Evolutionary conservation across 371 early-diverging fungal species (phyloP).

Genomic region (Cladochytrium tenue): DNA sequence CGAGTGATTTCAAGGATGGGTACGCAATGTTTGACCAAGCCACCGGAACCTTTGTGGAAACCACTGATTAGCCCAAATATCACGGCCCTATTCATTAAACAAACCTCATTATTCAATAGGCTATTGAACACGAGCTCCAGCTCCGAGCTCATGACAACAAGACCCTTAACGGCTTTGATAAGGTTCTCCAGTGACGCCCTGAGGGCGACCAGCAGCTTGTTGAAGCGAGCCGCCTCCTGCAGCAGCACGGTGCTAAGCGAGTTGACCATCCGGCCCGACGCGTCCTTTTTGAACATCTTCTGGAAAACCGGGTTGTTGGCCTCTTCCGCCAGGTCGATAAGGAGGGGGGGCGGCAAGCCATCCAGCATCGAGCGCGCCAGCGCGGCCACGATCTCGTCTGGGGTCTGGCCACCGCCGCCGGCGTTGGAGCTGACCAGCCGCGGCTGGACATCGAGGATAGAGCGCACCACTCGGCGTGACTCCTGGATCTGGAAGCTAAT

Average conservation of each 20-base stretch:
- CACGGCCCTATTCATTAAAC: not conserved
- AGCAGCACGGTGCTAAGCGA: conserved; percentile 43
- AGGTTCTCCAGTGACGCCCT: conserved; percentile 39
- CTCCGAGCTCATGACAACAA: conserved; percentile 50
- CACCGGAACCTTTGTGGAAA: conserved; percentile 33
- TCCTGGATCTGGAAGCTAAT: conserved; percentile 50
- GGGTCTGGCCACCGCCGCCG: conserved; percentile 33
- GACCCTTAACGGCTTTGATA: conserved; percentile 47
- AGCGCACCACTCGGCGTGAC: conserved; percentile 37
- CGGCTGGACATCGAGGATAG: conserved; percentile 50
- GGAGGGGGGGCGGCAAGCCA: conserved; percentile 35
- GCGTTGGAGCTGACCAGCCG: conserved; percentile 24
- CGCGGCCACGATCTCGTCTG: conserved; percentile 41
- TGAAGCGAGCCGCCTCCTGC: conserved; percentile 48
- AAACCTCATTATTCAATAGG: conserved; percentile 47
- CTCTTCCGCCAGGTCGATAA: conserved; percentile 12
- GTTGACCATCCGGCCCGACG: conserved; percentile 45
- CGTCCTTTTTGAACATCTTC: conserved; percentile 43
- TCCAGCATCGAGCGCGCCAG: conserved; percentile 35
- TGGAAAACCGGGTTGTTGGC: conserved; percentile 18
- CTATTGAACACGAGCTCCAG: conserved; percentile 49
- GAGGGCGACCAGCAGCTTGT: conserved; percentile 36
- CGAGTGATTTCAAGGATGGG: conserved; percentile 45
- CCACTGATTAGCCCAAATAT: not conserved
- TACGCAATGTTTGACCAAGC: conserved; percentile 46